Evolutionary conservation across 768 basidiomycete genomes (phyloP).

Genomic region (Lanmaoa pseudosensibilis): DNA sequence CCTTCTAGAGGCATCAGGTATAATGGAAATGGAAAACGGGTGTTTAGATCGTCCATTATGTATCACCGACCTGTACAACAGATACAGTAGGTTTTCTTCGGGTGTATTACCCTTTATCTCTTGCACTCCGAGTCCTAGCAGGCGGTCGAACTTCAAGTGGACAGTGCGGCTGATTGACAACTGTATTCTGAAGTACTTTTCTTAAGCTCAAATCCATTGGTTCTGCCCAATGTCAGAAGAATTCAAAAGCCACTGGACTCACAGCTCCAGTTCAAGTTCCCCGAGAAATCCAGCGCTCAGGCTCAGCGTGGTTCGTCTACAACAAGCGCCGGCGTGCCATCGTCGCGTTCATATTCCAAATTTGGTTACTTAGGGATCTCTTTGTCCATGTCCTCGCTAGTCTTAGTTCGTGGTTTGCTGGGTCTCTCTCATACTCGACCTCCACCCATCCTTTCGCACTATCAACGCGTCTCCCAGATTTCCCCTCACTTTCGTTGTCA

Average conservation of each 20-base stretch:
- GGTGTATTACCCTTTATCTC: not conserved
- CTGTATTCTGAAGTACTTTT: not conserved
- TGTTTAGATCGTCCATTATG: constrained; percentile 1
- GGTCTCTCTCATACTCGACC: constrained; percentile 11
- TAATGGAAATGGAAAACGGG: constrained; percentile 3
- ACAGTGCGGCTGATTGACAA: not conserved
- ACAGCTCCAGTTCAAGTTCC: not conserved
- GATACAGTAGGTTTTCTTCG: not conserved
- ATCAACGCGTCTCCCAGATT: not conserved
- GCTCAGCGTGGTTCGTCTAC: too few species aligned
- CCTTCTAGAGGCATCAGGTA: constrained; percentile 18
- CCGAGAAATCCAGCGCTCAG: too few species aligned
- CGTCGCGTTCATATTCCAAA: not conserved
- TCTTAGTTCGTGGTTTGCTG: not conserved
- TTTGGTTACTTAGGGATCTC: not conserved
- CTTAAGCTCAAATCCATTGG: not conserved
- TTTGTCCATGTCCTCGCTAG: constrained; percentile 15
- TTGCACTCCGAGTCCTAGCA: not conserved
- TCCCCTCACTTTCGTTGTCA: not conserved
- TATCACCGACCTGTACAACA: constrained; percentile 13
- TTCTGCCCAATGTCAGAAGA: not conserved
- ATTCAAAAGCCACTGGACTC: not conserved
- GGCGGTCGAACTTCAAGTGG: not conserved
- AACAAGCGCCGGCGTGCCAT: too few species aligned
- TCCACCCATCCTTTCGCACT: not conserved